A percentile compares a stretch with the other conserved stretches of the same genome.
phyloP scores from a whole-genome alignment of 257 asterid species.

The Voacanga thouarsii region DNA sequence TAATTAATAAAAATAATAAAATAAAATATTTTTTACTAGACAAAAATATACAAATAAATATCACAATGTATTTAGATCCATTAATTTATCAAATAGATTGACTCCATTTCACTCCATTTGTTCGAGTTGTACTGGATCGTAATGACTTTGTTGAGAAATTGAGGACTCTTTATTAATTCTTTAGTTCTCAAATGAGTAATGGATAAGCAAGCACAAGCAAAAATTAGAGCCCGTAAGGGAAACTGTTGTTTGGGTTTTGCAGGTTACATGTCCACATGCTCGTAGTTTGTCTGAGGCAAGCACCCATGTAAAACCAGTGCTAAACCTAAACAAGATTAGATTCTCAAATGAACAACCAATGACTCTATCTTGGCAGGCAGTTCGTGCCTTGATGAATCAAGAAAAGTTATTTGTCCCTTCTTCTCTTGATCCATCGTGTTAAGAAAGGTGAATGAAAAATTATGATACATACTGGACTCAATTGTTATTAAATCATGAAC shows the following conservation, averaged over 20 bases:
- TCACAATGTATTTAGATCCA: too few relatives aligned
- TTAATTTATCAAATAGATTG: too few relatives aligned
- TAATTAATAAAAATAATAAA: too few relatives aligned
- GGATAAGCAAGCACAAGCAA: too few relatives aligned
- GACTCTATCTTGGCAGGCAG: neutral
- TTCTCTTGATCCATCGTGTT: neutral
- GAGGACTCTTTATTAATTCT: too few relatives aligned
- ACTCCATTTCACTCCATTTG: too few relatives aligned
- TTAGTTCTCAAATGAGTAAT: too few relatives aligned
- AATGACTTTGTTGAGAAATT: too few relatives aligned
- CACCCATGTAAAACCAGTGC: neutral
- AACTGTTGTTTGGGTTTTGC: neutral
- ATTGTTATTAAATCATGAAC: constrained; percentile 6
- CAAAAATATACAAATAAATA: too few relatives aligned
- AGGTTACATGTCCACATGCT: neutral
- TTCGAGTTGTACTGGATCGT: too few relatives aligned
- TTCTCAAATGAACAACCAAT: neutral
- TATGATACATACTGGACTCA: neutral
- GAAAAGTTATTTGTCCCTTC: neutral
- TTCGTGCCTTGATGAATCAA: neutral
- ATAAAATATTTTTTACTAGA: too few relatives aligned
- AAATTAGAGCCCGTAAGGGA: too few relatives aligned
- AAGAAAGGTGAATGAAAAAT: neutral
- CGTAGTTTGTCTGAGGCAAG: neutral
- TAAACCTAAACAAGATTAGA: neutral